Base-by-base conservation (phyloP, 768 basidiomycete species). In the Mycena crocata region DNA sequence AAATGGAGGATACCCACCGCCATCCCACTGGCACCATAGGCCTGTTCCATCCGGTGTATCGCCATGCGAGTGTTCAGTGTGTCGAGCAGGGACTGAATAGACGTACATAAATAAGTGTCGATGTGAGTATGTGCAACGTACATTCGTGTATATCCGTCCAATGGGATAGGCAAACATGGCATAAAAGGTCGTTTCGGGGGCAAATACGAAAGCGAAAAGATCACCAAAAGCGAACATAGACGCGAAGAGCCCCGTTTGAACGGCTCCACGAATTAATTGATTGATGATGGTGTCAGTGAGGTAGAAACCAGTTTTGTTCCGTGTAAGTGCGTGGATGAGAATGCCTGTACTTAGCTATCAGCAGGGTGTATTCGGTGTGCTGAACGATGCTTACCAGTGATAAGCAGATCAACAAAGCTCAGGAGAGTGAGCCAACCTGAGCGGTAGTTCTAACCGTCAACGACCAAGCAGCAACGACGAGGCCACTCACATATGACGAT, bases 251-350 rank as follows among this genome's bases (percentile, higher is more conserved):
- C 59, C 59, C 5, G 87, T 87, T 66, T 87, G 86, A 34, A 87
- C 74, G 13, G 86, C 85, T 30, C 86, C 86, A 57, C 85, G 84
- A 65, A 87, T 87, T 4, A 87, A 77, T 35, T 84, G 82, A 62
- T 85, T 85, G 69, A 87, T 83, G 59, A 87, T 79, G 0, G 79
- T 84, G 67, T 89, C 86, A 6, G 84, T 88, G 67, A 76, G 82
- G 19, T 76, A 77, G 74, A 87, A 85, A 21, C 88, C 87, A 19
- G 87, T 88, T 57, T 83, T 79, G 7, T 82, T 82, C 51, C 80
- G 81, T 64, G 71, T 67, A 50, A 85, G 77, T 30, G 83, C 73
- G 52, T 72, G 71, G 10, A 73, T 76, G 71, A 77, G 63, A 14
- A 72, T 62, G 28, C 64, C 80, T 81, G 51, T 5, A 19, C 28